Evolutionary conservation across 345 rosid genomes (phyloP).

Genomic region (Ailanthus altissimus): DNA sequence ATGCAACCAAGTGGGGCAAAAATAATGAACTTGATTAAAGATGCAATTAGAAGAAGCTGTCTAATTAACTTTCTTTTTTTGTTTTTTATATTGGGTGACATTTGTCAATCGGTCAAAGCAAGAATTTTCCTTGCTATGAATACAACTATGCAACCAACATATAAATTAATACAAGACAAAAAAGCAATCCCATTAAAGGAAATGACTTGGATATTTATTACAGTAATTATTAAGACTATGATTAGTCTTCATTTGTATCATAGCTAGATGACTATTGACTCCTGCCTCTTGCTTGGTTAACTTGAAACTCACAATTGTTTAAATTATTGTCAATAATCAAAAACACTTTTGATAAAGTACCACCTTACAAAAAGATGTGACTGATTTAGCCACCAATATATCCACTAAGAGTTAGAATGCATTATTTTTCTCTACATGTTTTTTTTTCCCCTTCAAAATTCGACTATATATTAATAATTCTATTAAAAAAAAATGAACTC

Average conservation of each 20-base stretch:
- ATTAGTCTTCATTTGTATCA: neutral
- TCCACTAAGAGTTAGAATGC: neutral
- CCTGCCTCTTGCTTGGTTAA: neutral
- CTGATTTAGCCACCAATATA: neutral
- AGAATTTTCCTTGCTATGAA: neutral
- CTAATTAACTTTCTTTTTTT: neutral
- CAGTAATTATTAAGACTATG: neutral
- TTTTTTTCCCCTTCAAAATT: no score
- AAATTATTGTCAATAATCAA: neutral
- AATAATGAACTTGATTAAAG: neutral
- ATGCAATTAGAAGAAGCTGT: neutral
- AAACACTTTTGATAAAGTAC: neutral
- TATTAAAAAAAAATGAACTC: no score
- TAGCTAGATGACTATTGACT: neutral
- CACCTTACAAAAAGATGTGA: neutral
- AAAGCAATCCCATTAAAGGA: neutral
- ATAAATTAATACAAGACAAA: slow-evolving; percentile 4
- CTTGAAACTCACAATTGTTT: neutral
- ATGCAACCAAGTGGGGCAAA: neutral
- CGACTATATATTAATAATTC: no score
- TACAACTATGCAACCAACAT: neutral
- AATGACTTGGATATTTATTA: neutral
- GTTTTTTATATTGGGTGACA: neutral
- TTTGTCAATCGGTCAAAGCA: neutral
- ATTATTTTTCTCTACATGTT: no score